Percentiles rank a stretch among this genome's conserved stretches.
Evolutionary conservation across 2,329 filamentous ascomycete genomes (phyloP).

Genomic region (Diplodia scrobiculata): DNA sequence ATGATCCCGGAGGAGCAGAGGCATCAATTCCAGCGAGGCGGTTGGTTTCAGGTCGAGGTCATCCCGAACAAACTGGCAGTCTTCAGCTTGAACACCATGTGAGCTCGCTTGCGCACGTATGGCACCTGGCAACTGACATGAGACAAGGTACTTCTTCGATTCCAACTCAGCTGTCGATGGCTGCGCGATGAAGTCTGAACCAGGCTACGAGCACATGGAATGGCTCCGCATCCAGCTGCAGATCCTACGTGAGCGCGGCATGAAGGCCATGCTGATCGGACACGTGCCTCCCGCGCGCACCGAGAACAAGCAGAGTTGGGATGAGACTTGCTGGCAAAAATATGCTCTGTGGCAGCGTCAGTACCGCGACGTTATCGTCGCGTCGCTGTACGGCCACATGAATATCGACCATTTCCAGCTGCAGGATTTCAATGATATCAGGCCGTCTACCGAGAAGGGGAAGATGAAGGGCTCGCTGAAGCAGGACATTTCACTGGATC

Average conservation of each 20-base stretch:
- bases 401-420: conserved; percentile 97
- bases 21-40: conserved; percentile 87
- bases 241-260: conserved; percentile 75
- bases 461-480: conserved; percentile 40
- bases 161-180: conserved; percentile 93
- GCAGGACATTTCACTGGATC: conserved; percentile 1
- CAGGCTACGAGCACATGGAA: conserved; percentile 92
- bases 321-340: conserved; percentile 98
- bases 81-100: conserved; percentile 90
- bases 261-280: conserved; percentile 93
- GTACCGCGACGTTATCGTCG: conserved; percentile 85
- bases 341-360: conserved; percentile 88
- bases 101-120: conserved; percentile 30
- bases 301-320: conserved; percentile 82
- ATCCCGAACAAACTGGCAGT: conserved; percentile 83
- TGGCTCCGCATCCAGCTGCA: conserved; percentile 91
- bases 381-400: conserved; percentile 88
- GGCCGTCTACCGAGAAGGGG: conserved; percentile 57
- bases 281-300: conserved; percentile 92
- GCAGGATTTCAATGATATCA: conserved; percentile 78
- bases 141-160: conserved; percentile 75
- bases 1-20: conserved; percentile 93
- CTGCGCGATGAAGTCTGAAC: conserved; percentile 74
- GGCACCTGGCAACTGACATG: background rate
- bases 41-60: conserved; percentile 93